Base-by-base conservation (phyloP, 2,329 filamentous ascomycete genomes). In the Microdochium bolleyi region DNA sequence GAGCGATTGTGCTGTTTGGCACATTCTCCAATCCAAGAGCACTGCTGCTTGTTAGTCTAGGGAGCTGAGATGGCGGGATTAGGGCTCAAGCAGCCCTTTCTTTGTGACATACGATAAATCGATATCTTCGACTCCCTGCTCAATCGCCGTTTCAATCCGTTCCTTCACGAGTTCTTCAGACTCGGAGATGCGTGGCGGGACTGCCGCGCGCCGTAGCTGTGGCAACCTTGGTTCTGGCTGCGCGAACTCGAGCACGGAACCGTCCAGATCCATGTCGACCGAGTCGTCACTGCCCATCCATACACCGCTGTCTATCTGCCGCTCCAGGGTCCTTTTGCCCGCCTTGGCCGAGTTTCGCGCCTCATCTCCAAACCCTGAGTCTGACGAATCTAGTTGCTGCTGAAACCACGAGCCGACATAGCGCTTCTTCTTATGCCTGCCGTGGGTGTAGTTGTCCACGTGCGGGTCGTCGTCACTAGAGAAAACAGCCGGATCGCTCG, bases 401-500 rank as follows among this genome's bases (percentile, higher is more conserved):
- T 79, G 77, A 64, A 80, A 89, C 86, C 85, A 89, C 3, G 84
- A 77, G 3, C 86, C 86, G 46, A 81, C 70, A 56, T 85, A 84
- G 49, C 80, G 76, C 60, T 74, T 76, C 70, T 88, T 89, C 55
- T 78, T 77, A 57, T 77, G 74, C 24, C 75, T 72, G 1, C 74
- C 75, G 49, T 78, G 70, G 24, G 74, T 70, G 61, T 88, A 88
- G 60, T 85, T 85, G 55, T 87, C 83, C 49, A 84, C 65, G 1
- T 79, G 78, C 2, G 83, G 82, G 53, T 88, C 85, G 60, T 88
- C 85, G 54, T 89, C 86, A 64, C 83, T 85, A 3, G 84, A 88
- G 67, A 89, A 89, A 24, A 88, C 66, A 49, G 83, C 78, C 3
- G 85, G 84, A 61, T 89, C 86, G 62, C 86, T 88, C 21, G 84